A percentile compares a stretch with the other conserved stretches of the same genome.
Evolutionary conservation across 495 filamentous ascomycete genomes (phyloP).

Genomic region (Talaromyces nanjingensis): DNA sequence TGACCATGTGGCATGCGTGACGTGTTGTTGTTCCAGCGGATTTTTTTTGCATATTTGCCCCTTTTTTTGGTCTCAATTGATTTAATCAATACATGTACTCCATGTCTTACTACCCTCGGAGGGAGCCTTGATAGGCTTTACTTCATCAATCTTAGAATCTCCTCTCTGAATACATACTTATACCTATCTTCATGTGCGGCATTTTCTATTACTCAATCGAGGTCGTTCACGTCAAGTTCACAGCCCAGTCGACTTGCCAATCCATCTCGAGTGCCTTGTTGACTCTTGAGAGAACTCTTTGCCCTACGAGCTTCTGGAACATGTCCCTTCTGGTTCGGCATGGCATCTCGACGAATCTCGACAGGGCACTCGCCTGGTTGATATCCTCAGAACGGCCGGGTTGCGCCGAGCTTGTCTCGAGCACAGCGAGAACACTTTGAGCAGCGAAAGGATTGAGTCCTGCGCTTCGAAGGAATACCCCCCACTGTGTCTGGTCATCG

Average conservation of each 20-base stretch:
- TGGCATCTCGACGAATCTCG: slow-evolving; percentile 19
- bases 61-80: background rate
- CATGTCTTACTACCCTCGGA: background rate
- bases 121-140: background rate
- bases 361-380: background rate
- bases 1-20: slow-evolving; percentile 8
- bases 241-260: slow-evolving; percentile 22
- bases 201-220: no score
- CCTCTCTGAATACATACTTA: slow-evolving; percentile 22
- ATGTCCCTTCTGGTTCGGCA: slow-evolving; percentile 20
- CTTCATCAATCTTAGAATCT: slow-evolving; percentile 20
- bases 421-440: slow-evolving; percentile 50
- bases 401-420: background rate
- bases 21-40: slow-evolving; percentile 8
- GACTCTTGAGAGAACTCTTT: slow-evolving; percentile 44
- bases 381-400: background rate
- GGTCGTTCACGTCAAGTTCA: slow-evolving; percentile 13
- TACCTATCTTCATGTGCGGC: background rate
- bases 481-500: slow-evolving; percentile 58
- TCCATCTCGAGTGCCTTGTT: slow-evolving; percentile 30
- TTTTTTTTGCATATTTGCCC: slow-evolving; percentile 5
- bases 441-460: slow-evolving; percentile 81
- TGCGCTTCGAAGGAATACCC: slow-evolving; percentile 61
- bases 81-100: background rate
- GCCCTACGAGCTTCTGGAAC: slow-evolving; percentile 46